These are phyloP conservation scores for Colletotrichum navitas DNA, from an alignment of 2,329 filamentous ascomycete species.

Conservation along the genomic window DNA sequence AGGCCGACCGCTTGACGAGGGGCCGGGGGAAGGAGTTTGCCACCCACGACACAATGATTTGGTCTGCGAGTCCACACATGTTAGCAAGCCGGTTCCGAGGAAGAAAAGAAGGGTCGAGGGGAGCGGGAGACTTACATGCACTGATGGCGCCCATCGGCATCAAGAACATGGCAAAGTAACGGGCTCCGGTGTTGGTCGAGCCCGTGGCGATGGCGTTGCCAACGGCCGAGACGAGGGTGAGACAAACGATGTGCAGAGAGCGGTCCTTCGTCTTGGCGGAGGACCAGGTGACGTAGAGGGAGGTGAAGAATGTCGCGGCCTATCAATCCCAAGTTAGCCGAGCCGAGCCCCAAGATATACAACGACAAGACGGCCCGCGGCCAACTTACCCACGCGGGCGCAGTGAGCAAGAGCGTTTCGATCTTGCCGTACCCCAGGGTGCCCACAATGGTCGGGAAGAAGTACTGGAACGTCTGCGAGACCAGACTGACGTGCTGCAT, in stretches of 20 bases:
- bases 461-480: slow-evolving; percentile 72
- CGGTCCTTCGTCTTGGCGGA: slow-evolving; percentile 67
- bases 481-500: slow-evolving; percentile 66
- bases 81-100: neutral
- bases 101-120: neutral
- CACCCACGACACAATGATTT: slow-evolving; percentile 75
- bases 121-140: slow-evolving; percentile 51
- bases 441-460: slow-evolving; percentile 74
- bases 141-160: slow-evolving; percentile 68
- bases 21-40: slow-evolving; percentile 80
- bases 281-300: slow-evolving; percentile 66
- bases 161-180: slow-evolving; percentile 74
- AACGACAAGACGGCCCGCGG: too few relatives aligned
- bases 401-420: slow-evolving; percentile 68
- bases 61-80: slow-evolving; percentile 47
- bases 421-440: slow-evolving; percentile 69
- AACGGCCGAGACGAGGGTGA: slow-evolving; percentile 64
- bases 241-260: slow-evolving; percentile 66
- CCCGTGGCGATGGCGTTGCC: slow-evolving; percentile 69
- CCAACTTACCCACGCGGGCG: slow-evolving; percentile 64
- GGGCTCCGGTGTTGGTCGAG: slow-evolving; percentile 62
- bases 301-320: slow-evolving; percentile 66
- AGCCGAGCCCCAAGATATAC: neutral
- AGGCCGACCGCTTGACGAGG: slow-evolving; percentile 73
- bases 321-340: slow-evolving; percentile 22